Evolutionary conservation across 2,329 filamentous ascomycete genomes (phyloP).

Genomic region (Fusarium sp.): DNA sequence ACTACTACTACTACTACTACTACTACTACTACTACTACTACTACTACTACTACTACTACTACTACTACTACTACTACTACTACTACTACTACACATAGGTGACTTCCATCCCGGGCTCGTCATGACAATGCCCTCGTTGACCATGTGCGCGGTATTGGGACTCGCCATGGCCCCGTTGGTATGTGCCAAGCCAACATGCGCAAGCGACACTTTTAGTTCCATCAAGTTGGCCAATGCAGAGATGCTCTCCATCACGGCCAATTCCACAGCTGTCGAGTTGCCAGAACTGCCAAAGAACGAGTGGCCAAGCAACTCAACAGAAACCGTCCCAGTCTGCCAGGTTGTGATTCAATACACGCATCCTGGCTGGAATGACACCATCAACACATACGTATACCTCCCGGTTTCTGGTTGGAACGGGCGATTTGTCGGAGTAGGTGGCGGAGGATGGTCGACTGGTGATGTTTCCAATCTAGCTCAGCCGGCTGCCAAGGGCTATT

Average conservation of each 20-base stretch:
- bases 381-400: constrained; percentile 21
- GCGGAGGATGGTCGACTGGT: constrained; percentile 29
- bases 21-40: no score
- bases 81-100: no score
- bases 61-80: no score
- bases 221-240: constrained; percentile 3
- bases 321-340: background rate
- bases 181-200: background rate
- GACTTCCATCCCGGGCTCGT: no score
- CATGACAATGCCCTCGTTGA: no score
- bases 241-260: constrained; percentile 1
- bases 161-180: background rate
- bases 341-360: constrained; percentile 25
- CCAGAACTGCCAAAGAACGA: background rate
- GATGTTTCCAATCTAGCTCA: background rate
- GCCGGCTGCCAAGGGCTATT: constrained; percentile 13
- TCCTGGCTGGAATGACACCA: constrained; percentile 24
- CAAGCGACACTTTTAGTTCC: background rate
- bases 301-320: constrained; percentile 1
- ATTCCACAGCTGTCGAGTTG: background rate
- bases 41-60: no score
- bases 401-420: constrained; percentile 26
- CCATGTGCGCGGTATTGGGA: background rate
- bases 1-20: no score
- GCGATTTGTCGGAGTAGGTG: constrained; percentile 26